Conservation (phyloP, 768 basidiomycete species). For the Collybia mongolica region DNA sequence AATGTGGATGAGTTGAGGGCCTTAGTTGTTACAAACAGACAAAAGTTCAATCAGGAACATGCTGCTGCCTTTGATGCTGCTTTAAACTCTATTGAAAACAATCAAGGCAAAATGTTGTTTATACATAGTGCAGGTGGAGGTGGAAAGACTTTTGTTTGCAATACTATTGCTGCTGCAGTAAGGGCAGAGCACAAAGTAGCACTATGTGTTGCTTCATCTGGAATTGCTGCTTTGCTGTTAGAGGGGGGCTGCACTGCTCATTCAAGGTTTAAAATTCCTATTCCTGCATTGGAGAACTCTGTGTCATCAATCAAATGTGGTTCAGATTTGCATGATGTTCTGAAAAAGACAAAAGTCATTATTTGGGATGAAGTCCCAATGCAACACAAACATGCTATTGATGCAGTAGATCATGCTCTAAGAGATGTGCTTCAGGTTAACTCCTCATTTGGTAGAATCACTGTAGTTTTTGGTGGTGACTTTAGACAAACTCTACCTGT, state of each 20-base stretch:
- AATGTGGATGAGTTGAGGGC: too few species aligned
- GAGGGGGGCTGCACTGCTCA: conserved; percentile 45
- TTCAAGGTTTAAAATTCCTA: conserved; percentile 48
- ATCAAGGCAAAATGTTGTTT: too few species aligned
- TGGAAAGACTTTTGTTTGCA: too few species aligned
- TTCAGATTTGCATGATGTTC: conserved; percentile 24
- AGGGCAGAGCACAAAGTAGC: conserved; percentile 24
- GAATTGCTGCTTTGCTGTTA: conserved; percentile 41
- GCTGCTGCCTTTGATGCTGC: too few species aligned
- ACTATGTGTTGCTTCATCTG: conserved; percentile 43
- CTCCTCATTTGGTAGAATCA: conserved; percentile 41
- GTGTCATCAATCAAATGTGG: conserved; percentile 30
- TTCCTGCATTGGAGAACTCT: conserved; percentile 26
- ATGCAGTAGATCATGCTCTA: conserved; percentile 38
- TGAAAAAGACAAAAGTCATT: conserved; percentile 30
- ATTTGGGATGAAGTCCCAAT: conserved; percentile 48
- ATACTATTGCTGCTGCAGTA: conserved; percentile 23
- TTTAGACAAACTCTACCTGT: conserved; percentile 49
- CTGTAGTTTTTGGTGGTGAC: conserved; percentile 48
- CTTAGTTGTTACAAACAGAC: too few species aligned
- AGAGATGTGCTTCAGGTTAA: conserved; percentile 27
- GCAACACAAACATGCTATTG: conserved; percentile 32
- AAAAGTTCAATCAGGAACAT: too few species aligned
- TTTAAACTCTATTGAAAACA: too few species aligned
- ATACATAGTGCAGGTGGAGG: too few species aligned